Percentiles rank a stretch among this genome's conserved stretches.
Evolutionary conservation across 2,329 filamentous ascomycete genomes (phyloP).

Genomic region (Trichoderma cornu-damae): DNA sequence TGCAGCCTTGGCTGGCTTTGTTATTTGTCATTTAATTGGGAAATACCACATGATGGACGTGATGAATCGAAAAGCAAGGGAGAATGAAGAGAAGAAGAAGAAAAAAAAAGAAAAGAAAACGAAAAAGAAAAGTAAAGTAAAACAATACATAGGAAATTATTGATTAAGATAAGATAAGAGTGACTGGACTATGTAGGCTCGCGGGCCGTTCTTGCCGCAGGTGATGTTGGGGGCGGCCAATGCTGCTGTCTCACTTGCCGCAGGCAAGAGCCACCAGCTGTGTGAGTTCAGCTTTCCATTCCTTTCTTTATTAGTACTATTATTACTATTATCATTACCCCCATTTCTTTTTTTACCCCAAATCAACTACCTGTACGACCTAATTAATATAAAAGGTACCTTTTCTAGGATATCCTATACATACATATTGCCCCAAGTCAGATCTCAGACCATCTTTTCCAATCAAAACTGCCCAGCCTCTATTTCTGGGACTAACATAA

Average conservation of each 20-base stretch:
- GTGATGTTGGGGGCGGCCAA: neutral
- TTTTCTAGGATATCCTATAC: too few relatives aligned
- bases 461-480: too few relatives aligned
- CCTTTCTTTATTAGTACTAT: neutral
- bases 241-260: neutral
- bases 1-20: neutral
- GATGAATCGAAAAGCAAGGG: neutral
- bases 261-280: neutral
- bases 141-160: conserved; percentile 2
- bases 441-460: neutral
- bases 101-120: conserved; percentile 2
- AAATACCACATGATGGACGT: neutral
- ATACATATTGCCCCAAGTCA: too few relatives aligned
- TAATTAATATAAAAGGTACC: too few relatives aligned
- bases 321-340: too few relatives aligned
- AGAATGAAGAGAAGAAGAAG: neutral
- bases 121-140: neutral
- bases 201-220: conserved; percentile 12
- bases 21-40: neutral
- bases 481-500: too few relatives aligned
- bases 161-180: neutral
- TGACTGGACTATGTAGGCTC: conserved; percentile 13
- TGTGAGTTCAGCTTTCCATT: neutral
- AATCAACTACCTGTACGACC: too few relatives aligned
- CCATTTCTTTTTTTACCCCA: too few relatives aligned